Base-by-base conservation (phyloP, 805 yeast species). In the Wickerhamiella vanderwaltii region DNA sequence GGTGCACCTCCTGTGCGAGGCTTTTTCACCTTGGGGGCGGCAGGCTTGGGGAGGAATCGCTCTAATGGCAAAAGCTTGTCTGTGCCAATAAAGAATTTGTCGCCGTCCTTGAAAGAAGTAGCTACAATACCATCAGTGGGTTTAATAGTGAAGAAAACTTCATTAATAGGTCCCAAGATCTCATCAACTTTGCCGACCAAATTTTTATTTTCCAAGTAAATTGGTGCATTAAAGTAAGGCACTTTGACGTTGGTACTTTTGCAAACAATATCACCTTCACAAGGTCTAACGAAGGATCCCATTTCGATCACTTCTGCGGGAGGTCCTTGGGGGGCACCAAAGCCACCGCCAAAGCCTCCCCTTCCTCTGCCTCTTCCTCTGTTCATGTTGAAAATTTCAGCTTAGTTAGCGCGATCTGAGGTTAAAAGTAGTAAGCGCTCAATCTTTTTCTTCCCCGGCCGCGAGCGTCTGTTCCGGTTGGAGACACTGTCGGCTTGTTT, bases 161-260 rank as follows among this genome's bases (percentile, higher is more conserved):
- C 98, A 61, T 91, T 91, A 60, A 91, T 67, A 36, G 98, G 97
- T 39, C 99, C 99, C 52, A 91, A 72, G 49, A 91, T 91, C 70
- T 91, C 99, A 62, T 91, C 99, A 45, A 91, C 94, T 64, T 91
- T 91, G 56, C 99, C 99, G 36, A 91, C 78, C 59, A 81, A 91
- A 19, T 94, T 80, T 61, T 91, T 91, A 72, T 91, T 88, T 62
- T 91, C 97, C 53, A 91, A 72, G 63, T 80, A 91, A 55, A 91
- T 87, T 60, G 98, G 98, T 20, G 99, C 99, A 66, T 91, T 91
- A 74, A 91, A 91, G 64, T 88, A 91, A 57, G 99, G 98, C 53
- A 91, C 71, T 69, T 88, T 88, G 44, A 85, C 77, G 62, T 91
- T 91, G 56, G 83, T 82, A 37, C 96, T 86, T 58, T 87, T 83